Evolutionary conservation across 2,329 filamentous ascomycete species (phyloP), one percentile per base, ranked within the genome.

Genomic region (Fusarium bactridioides): DNA sequence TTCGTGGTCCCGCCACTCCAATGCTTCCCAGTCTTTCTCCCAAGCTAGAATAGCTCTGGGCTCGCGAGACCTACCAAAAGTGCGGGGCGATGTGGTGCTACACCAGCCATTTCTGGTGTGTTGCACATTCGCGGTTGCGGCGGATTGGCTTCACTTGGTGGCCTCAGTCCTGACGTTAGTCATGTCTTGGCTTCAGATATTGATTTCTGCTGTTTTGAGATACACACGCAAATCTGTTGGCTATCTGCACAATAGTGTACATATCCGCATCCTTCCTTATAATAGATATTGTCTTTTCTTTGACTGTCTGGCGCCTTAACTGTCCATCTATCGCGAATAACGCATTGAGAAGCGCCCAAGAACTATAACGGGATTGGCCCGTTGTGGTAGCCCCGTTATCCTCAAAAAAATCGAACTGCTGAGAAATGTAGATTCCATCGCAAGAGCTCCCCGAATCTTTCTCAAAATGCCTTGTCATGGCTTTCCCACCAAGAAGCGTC

Each of bases 261-360:
- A 57, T 56, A 61, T 65, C 56, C 55, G 60, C 47, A 57, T 65
- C 44, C 41, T 60, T 38, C 48, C 50, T 63, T 50, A 60, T 53
- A 57, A 62, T 59, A 40, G 47, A 44, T 38, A 50, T 64, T 65
- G 66, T 29, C 65, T 71, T 59, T 31, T 58, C 51, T 64, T 67
- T n/a, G 41, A 61, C 59, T 72, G 59, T 47, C 56, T 43, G 58
- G 70, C 70, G 58, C 55, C 56, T 74, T 69, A 64, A 50, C 70
- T 60, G 62, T 58, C 63, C 35, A 43, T 67, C 62, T 45, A 51
- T 66, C 40, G 40, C 38, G 33, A 31, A 51, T 21, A 35, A 35
- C 18, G 44, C 35, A 25, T 64, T 27, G 38, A 45, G 50, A 54
- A 64, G 66, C 48, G 35, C 37, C 40, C n/a, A 45, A 44, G 44